phyloP scores from a whole-genome alignment of 768 basidiomycete species.

The Phaeotremella fagi region DNA sequence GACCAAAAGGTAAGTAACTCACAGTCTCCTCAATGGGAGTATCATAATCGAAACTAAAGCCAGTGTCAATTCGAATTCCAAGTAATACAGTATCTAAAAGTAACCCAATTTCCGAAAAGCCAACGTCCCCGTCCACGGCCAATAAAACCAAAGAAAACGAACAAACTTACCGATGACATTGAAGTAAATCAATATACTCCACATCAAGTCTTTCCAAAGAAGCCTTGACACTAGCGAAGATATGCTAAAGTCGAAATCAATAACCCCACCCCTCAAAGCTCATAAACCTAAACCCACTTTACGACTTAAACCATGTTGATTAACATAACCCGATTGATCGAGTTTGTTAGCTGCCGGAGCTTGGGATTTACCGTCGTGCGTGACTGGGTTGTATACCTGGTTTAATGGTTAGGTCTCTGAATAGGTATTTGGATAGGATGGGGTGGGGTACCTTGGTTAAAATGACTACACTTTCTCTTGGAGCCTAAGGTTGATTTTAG shows the following conservation, averaged over 20 bases:
- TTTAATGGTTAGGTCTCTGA: constrained; percentile 56
- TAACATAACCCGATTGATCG: constrained; percentile 17
- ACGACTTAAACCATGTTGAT: constrained; percentile 16
- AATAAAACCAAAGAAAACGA: too few species aligned
- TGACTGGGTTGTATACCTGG: constrained; percentile 50
- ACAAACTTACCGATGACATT: constrained; percentile 52
- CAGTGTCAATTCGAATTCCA: not conserved
- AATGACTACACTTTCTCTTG: constrained; percentile 69
- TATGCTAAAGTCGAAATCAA: constrained; percentile 54
- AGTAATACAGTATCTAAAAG: too few species aligned
- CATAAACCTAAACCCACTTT: constrained; percentile 17
- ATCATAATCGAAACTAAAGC: constrained; percentile 55
- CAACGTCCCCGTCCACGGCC: too few species aligned
- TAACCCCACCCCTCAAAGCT: too few species aligned
- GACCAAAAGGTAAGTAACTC: not conserved
- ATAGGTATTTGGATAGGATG: too few species aligned
- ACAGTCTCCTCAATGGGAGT: constrained; percentile 25
- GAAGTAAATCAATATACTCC: constrained; percentile 71
- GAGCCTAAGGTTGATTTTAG: constrained; percentile 27
- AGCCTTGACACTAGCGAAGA: constrained; percentile 60
- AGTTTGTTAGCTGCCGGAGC: constrained; percentile 9
- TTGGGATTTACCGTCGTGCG: not conserved
- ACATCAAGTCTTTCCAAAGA: constrained; percentile 64
- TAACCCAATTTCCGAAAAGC: too few species aligned
- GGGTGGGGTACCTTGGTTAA: constrained; percentile 72